These are phyloP conservation scores for Alternaria alternata DNA, from an alignment of 2,329 filamentous ascomycete species.

Conservation along the genomic window DNA sequence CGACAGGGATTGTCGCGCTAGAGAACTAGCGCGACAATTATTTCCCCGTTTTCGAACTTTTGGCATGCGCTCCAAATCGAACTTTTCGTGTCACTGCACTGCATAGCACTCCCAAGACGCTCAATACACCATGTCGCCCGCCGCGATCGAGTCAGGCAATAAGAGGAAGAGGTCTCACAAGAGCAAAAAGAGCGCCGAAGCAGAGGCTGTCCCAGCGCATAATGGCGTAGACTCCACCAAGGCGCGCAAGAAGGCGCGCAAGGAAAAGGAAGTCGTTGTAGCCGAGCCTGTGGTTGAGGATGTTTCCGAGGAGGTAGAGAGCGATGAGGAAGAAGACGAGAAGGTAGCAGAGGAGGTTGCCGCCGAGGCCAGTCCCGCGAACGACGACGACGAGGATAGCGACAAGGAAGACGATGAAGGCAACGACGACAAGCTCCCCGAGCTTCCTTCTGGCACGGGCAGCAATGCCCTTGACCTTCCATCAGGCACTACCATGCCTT, in stretches of 20 bases:
- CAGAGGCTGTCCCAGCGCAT: slow-evolving; percentile 24
- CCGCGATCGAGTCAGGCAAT: slow-evolving; percentile 51
- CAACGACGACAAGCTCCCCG: slow-evolving; percentile 23
- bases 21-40: slow-evolving; percentile 14
- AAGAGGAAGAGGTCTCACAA: slow-evolving; percentile 61
- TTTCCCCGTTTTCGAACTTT: slow-evolving; percentile 14
- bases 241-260: slow-evolving; percentile 47
- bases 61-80: slow-evolving; percentile 14
- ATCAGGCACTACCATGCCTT: slow-evolving; percentile 65
- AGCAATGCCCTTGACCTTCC: slow-evolving; percentile 57
- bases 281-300: slow-evolving; percentile 30
- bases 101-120: background rate
- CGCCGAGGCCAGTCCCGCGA: slow-evolving; percentile 24
- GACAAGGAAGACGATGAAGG: slow-evolving; percentile 38
- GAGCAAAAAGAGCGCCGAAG: slow-evolving; percentile 44
- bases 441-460: slow-evolving; percentile 19
- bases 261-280: slow-evolving; percentile 47
- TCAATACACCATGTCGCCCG: slow-evolving; percentile 45
- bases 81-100: slow-evolving; percentile 9
- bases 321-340: slow-evolving; percentile 44
- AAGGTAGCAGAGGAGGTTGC: slow-evolving; percentile 45
- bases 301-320: slow-evolving; percentile 43
- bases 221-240: slow-evolving; percentile 41
- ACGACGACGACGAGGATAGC: slow-evolving; percentile 36
- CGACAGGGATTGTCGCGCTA: background rate